Percentiles rank a stretch among this genome's conserved stretches.
phyloP scores from a whole-genome alignment of 441 rosid species.

The Metrosideros polymorpha region DNA sequence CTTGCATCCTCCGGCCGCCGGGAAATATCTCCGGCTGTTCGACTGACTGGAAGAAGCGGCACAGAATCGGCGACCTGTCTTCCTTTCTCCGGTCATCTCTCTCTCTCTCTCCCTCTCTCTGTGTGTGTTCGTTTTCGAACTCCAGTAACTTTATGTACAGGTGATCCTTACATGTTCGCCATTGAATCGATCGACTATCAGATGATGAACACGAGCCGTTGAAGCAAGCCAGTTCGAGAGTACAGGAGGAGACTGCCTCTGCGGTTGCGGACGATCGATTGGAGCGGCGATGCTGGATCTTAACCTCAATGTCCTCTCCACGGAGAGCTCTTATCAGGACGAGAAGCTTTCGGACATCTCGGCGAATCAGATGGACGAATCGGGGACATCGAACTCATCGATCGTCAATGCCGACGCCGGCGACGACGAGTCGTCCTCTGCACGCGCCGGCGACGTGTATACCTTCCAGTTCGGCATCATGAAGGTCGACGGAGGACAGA shows the following conservation, averaged over 20 bases:
- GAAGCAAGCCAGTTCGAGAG: background rate
- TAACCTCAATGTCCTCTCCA: constrained; percentile 49
- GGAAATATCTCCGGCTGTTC: background rate
- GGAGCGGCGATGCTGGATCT: constrained; percentile 68
- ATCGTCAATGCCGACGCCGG: constrained; percentile 68
- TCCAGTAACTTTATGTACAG: background rate
- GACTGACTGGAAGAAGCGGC: background rate
- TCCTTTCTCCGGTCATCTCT: background rate
- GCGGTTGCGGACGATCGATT: background rate
- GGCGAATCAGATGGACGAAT: constrained; percentile 33
- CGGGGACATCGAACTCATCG: constrained; percentile 82
- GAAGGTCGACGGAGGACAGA: constrained; percentile 31
- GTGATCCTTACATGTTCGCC: background rate
- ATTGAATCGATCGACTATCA: constrained; percentile 11
- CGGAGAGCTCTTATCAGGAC: constrained; percentile 43
- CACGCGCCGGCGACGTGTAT: constrained; percentile 29
- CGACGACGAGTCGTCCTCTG: constrained; percentile 61
- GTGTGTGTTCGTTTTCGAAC: background rate
- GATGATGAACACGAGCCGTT: background rate
- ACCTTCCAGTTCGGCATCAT: constrained; percentile 59
- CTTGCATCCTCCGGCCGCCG: background rate
- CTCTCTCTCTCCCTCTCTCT: background rate
- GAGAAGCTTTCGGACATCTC: constrained; percentile 32
- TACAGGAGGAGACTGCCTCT: background rate
- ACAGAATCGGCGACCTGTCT: background rate